These are phyloP conservation scores for Sphaceloma murrayae DNA, from an alignment of 2,329 filamentous ascomycete species.

Conservation along the genomic window DNA sequence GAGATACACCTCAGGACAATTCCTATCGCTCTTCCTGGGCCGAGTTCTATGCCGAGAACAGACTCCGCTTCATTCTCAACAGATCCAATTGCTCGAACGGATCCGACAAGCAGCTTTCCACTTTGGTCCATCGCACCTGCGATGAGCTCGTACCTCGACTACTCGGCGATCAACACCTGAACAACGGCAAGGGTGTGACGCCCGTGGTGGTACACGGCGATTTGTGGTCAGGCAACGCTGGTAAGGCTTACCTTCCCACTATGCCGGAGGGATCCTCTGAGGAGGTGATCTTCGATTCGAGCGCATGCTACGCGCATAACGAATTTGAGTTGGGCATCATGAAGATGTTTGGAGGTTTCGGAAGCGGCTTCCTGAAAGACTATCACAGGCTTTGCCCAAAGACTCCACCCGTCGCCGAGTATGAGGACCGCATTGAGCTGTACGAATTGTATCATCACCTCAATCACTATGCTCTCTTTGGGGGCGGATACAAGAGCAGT, in stretches of 20 bases:
- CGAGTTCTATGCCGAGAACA: constrained; percentile 71
- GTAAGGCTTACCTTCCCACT: constrained; percentile 51
- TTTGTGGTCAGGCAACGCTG: constrained; percentile 84
- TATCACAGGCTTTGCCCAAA: constrained; percentile 69
- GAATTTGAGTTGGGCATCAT: constrained; percentile 93
- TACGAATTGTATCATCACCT: constrained; percentile 86
- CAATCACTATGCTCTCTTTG: constrained; percentile 81
- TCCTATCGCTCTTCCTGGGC: constrained; percentile 64
- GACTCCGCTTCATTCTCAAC: constrained; percentile 56
- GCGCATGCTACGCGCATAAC: constrained; percentile 70
- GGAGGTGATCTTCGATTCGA: constrained; percentile 75
- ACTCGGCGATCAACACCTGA: constrained; percentile 59
- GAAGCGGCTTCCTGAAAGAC: constrained; percentile 59
- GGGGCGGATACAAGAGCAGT: constrained; percentile 64
- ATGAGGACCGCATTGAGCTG: constrained; percentile 67
- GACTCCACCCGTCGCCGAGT: constrained; percentile 71
- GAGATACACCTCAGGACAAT: constrained; percentile 75
- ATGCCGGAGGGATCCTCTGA: constrained; percentile 43
- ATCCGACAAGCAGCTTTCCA: constrained; percentile 50
- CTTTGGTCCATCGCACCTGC: constrained; percentile 56
- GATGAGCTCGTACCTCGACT: constrained; percentile 61
- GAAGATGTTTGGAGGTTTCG: constrained; percentile 92
- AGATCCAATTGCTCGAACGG: constrained; percentile 54
- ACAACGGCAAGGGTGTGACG: constrained; percentile 48
- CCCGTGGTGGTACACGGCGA: constrained; percentile 85